Base-by-base conservation (phyloP, 1,139 yeast species). In the Arxiozyma slooffiae region DNA sequence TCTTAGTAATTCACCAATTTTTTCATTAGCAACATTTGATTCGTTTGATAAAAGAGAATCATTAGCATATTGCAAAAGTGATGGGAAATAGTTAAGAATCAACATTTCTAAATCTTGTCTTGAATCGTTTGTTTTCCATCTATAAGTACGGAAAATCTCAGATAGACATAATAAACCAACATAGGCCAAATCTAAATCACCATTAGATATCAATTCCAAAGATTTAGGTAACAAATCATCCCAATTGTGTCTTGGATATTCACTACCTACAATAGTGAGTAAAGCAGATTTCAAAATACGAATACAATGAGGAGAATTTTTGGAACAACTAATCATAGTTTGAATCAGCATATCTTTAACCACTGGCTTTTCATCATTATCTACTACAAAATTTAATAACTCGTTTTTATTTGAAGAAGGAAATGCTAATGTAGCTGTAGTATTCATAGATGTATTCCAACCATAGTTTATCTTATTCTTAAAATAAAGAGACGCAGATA, bases 401-500 rank as follows among this genome's bases (percentile, higher is more conserved):
- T 70, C 74, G 4, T 67, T 66, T 17, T 63, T 63, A 21, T 40
- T 36, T n/a, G 22, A 38, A 14, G 38, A 26, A 6, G 48, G 16
- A 18, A 30, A 30, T 14, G 36, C 6, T 2, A n/a, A 30, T 2
- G 36, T 11, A 30, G n/a, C 36, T 30, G 36, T 30, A 14, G 36
- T 14, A 14, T 18, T n/a, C 20, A 56, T 53, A 21, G 60, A 58
- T 11, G 67, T 64, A 22, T 60, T 62, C 97, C 97, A 92, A 54
- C 76, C 75, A 52, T 78, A 77, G 16, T 76, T 70, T 26, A 89
- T 74, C 53, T 82, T 74, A 66, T 92, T 92, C 65, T 92, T 92
- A 69, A 92, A 80, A 66, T 82, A 90, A 30, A 92, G 83, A 0
- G 95, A 95, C 18, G 95, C 86, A 14, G 96, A 92, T 48, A 81